Evolutionary conservation across 2,329 filamentous ascomycete genomes (phyloP), one percentile per base, ranked within the genome.

Genomic region (Alternaria longipes): DNA sequence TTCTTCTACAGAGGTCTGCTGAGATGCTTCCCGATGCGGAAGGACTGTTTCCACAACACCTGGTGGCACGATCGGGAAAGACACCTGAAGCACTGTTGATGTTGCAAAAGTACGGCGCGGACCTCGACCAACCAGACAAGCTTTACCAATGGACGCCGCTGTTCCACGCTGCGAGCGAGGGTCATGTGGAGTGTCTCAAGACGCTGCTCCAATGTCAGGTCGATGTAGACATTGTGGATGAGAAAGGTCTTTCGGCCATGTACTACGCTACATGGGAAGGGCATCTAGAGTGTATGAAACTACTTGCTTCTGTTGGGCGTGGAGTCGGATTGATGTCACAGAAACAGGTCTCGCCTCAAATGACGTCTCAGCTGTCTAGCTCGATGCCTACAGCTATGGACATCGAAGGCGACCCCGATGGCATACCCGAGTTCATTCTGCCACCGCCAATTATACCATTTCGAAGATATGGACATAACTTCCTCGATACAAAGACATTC

Each of bases 181-280:
- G 95, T 22, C 96, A 97, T 75, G 91, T 97, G 1, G 89, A 91
- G 26, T 97, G 94, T 73, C 83, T 99, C 44, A 87, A 93, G 68
- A 91, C 90, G 1, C 84, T 99, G 4, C 84, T 99, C 11, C 88
- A 93, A 54, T 88, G 91, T 64, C 90, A 91, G 8, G 94, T 91
- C 4, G 88, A 96, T 71, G 87, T 91, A 1, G 90, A 89, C 66
- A 91, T 93, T 56, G 81, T 92, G 44, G 95, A 99, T 74, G 95
- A 99, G 80, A 99, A 98, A 76, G 90, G 89, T 16, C 85, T 98
- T 4, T 93, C 94, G 2, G 94, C 95, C 28, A 93, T 98, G 89
- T 99, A 99, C 79, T 99, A 99, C 79, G 95, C 95, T 14, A 94
- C 93, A 0, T 99, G 95, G 95, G 95, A 99, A 81, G 95, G 95